Evolutionary conservation across 2,329 filamentous ascomycete genomes (phyloP).

Genomic region (Dactylellina leptospora): DNA sequence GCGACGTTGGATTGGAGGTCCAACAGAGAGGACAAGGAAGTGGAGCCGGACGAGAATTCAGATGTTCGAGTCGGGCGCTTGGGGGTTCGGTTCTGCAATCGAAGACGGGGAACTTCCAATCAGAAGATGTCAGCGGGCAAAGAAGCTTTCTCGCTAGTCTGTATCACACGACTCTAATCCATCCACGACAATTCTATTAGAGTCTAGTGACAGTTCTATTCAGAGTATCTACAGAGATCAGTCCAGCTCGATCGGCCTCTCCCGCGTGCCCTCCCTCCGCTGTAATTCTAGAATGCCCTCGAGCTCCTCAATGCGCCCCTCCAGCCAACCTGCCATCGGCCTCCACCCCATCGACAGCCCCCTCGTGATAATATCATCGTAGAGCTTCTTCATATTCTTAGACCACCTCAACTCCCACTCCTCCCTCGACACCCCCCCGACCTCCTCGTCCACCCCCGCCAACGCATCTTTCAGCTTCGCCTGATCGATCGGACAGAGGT

Average conservation of each 20-base stretch:
- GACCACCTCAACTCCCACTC: conserved; percentile 38
- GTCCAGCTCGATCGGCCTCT: conserved; percentile 9
- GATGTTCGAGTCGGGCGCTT: no score
- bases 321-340: conserved; percentile 29
- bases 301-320: conserved; percentile 37
- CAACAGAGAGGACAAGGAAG: no score
- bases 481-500: conserved; percentile 70
- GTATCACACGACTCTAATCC: no score
- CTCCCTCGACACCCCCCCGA: conserved; percentile 2
- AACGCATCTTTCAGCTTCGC: conserved; percentile 64
- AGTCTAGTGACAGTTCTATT: no score
- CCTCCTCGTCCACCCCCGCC: conserved; percentile 1
- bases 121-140: no score
- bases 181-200: no score
- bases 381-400: conserved; percentile 20
- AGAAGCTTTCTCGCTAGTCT: neutral
- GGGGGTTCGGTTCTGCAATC: no score
- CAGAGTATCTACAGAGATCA: no score
- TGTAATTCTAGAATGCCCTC: neutral
- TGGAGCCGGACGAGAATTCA: no score
- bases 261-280: neutral
- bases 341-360: conserved; percentile 21
- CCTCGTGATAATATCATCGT: neutral
- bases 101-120: no score
- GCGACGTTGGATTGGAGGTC: no score